Evolutionary conservation across 2,329 filamentous ascomycete genomes (phyloP).

Genomic region (Pestalotiopsis sp.): DNA sequence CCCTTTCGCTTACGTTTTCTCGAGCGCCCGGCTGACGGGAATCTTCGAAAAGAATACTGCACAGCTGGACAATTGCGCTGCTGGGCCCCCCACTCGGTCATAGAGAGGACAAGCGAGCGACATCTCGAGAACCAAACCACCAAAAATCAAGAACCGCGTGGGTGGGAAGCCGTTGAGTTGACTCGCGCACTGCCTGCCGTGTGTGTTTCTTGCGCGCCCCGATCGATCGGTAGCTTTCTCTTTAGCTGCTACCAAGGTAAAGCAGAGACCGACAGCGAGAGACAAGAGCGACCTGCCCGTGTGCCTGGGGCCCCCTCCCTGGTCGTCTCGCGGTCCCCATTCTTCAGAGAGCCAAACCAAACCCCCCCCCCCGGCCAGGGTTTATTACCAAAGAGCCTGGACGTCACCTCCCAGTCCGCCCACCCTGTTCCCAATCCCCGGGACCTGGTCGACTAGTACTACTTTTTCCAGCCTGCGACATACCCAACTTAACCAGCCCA

Average conservation of each 20-base stretch:
- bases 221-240: not conserved
- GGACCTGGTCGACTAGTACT: not conserved
- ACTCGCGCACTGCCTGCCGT: not conserved
- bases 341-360: not conserved
- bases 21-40: not conserved
- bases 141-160: not conserved
- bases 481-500: not conserved
- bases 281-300: not conserved
- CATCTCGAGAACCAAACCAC: not conserved
- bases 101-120: not conserved
- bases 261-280: too few species aligned
- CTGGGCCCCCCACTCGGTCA: not conserved
- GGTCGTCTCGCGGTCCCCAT: not conserved
- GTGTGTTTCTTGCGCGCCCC: not conserved
- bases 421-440: conserved; percentile 1
- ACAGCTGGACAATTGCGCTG: not conserved
- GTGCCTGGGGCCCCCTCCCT: not conserved
- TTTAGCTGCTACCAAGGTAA: too few species aligned
- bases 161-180: not conserved
- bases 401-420: not conserved
- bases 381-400: not conserved
- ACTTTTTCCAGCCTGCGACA: not conserved
- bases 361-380: not conserved
- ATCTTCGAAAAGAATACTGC: not conserved
- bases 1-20: not conserved